Evolutionary conservation across 2,329 filamentous ascomycete genomes (phyloP), one percentile per base, ranked within the genome.

Genomic region (Fusarium neocosmosporiellum): DNA sequence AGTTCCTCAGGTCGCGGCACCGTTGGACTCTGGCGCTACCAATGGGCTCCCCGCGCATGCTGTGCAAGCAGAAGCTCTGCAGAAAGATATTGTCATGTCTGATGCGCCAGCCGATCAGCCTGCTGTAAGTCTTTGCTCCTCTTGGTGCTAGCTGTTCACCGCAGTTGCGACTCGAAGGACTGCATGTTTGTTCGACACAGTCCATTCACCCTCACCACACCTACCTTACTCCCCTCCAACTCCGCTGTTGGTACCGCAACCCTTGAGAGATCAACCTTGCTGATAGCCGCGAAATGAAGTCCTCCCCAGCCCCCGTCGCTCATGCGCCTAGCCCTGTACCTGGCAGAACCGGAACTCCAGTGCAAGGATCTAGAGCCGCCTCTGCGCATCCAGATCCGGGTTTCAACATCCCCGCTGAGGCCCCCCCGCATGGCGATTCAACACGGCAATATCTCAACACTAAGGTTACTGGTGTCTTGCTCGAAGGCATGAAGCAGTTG

Each of bases 401-500:
- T 29, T 85, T 84, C 73, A 81, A 83, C n/a, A 87, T 92, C 80
- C 90, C 90, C 2, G 81, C 86, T 14, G 88, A 92, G 77, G 87
- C 90, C 16, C 86, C 88, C 2, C 82, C 87, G 1, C 91, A 94
- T 77, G 92, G 92, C 54, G 92, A 92, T 24, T 90, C 91, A 1
- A 90, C 90, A 7, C 88, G 93, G 50, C 88, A 89, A 76, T 95
- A 94, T 79, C 82, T 95, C 74, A 94, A 94, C 78, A 86, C 87
- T 57, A 93, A 91, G 75, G 88, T 95, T 43, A 93, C 92, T 0
- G 89, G 89, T 1, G 87, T 88, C 29, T 78, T 95, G 66, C 83
- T 94, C 41, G 92, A 94, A 76, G 93, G 92, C 27, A 93, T 95
- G 91, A 94, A 94, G 83, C 81, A 87, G 63, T 80, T 95, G 68